Evolutionary conservation across 257 asterid genomes (phyloP).

Genomic region (Solanum infundibuliforme): DNA sequence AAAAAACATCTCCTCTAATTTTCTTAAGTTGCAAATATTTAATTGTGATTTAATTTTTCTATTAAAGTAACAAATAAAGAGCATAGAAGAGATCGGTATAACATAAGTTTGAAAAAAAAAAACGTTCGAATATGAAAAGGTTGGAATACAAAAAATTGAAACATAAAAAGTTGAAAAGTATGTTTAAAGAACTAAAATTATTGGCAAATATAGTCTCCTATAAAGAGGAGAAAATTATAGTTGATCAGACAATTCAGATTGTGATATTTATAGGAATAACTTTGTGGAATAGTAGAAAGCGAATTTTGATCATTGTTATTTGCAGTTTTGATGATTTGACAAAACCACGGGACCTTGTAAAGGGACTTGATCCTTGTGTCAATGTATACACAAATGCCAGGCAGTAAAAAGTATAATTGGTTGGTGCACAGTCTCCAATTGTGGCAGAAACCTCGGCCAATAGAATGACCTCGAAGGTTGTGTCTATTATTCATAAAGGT

Average conservation of each 20-base stretch:
- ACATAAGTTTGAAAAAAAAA: background rate
- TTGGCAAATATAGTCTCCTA: background rate
- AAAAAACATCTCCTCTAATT: background rate
- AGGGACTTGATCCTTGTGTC: too few species aligned
- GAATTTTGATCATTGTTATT: background rate
- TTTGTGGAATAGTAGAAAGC: background rate
- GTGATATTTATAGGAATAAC: background rate
- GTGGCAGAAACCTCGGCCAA: too few species aligned
- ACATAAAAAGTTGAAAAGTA: background rate
- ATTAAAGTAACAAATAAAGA: background rate
- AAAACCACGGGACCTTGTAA: too few species aligned
- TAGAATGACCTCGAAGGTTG: too few species aligned
- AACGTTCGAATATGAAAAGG: background rate
- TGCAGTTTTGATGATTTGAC: too few species aligned
- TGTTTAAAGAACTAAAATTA: background rate
- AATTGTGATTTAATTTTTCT: background rate
- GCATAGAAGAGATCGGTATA: background rate
- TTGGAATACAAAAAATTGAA: background rate
- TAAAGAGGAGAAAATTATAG: background rate
- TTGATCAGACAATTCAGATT: background rate
- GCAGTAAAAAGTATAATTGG: too few species aligned
- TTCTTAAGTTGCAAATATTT: background rate
- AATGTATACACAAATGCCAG: too few species aligned
- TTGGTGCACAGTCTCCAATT: too few species aligned
- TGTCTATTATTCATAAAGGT: too few species aligned